Evolutionary conservation across 495 filamentous ascomycete genomes (phyloP).

Genomic region (Aspergillus nidulans): DNA sequence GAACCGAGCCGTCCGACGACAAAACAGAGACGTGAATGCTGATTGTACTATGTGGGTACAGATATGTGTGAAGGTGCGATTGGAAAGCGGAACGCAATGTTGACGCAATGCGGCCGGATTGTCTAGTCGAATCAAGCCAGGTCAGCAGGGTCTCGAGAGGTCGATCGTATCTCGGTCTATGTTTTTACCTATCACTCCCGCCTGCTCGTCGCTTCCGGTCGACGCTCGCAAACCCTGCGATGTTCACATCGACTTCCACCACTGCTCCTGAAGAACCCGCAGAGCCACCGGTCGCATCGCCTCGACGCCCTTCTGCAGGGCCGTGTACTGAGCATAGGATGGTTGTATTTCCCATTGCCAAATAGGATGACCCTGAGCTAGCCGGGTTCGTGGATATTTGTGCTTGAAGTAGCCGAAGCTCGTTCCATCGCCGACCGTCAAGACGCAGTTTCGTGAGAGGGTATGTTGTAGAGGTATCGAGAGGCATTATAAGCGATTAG

Average conservation of each 20-base stretch:
- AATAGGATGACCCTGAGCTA: constrained; percentile 83
- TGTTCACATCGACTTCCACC: constrained; percentile 75
- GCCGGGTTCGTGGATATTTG: constrained; percentile 88
- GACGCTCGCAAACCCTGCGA: constrained; percentile 83
- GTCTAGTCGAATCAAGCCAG: constrained; percentile 41
- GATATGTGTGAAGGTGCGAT: constrained; percentile 69
- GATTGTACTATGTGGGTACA: constrained; percentile 88
- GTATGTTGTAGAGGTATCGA: constrained; percentile 82
- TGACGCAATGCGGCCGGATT: constrained; percentile 72
- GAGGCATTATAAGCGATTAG: constrained; percentile 59
- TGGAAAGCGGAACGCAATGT: constrained; percentile 72
- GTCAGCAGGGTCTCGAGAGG: constrained; percentile 13
- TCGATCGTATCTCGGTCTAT: neutral
- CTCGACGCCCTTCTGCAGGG: constrained; percentile 62
- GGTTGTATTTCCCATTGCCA: constrained; percentile 95
- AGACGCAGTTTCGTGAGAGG: constrained; percentile 80
- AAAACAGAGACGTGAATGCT: constrained; percentile 78
- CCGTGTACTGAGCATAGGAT: constrained; percentile 89
- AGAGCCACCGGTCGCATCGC: constrained; percentile 40
- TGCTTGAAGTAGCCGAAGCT: constrained; percentile 82
- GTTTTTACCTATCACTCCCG: constrained; percentile 70
- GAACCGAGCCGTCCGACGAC: constrained; percentile 83
- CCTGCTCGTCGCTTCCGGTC: constrained; percentile 70
- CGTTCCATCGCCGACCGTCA: constrained; percentile 96
- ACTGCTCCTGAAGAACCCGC: constrained; percentile 52